phyloP scores from a whole-genome alignment of 2,329 filamentous ascomycete genomes.

The Aspergillus pseudonomiae region DNA sequence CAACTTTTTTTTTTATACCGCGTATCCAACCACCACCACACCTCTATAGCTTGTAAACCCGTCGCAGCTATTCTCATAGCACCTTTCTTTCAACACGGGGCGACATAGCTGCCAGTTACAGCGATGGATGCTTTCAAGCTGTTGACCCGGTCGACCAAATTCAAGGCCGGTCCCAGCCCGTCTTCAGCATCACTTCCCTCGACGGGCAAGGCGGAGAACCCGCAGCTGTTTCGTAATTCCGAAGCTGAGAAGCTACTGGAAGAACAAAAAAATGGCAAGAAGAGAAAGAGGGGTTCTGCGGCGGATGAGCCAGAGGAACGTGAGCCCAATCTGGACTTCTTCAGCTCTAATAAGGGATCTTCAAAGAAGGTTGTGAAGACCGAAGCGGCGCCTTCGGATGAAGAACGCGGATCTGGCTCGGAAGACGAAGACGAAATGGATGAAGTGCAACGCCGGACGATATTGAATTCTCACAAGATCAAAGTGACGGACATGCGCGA shows the following conservation, averaged over 20 bases:
- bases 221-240: conserved; percentile 40
- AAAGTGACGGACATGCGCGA: conserved; percentile 78
- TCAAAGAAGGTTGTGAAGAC: conserved; percentile 23
- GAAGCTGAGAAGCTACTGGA: conserved; percentile 33
- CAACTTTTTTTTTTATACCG: conserved; percentile 28
- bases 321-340: conserved; percentile 40
- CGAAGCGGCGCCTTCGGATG: conserved; percentile 18
- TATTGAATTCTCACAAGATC: conserved; percentile 78
- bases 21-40: conserved; percentile 17
- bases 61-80: conserved; percentile 1
- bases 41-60: background rate
- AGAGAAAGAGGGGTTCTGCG: conserved; percentile 40
- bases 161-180: conserved; percentile 36
- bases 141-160: conserved; percentile 48
- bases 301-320: conserved; percentile 28
- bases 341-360: conserved; percentile 34
- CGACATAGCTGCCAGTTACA: background rate
- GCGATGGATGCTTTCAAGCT: conserved; percentile 51
- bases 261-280: conserved; percentile 32
- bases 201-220: conserved; percentile 42
- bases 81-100: conserved; percentile 7
- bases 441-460: conserved; percentile 71
- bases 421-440: conserved; percentile 51
- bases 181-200: conserved; percentile 40
- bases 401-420: conserved; percentile 27